Percentiles rank a stretch among this genome's conserved stretches.
phyloP scores from a whole-genome alignment of 441 rosid species.

The Corymbia citriodora region DNA sequence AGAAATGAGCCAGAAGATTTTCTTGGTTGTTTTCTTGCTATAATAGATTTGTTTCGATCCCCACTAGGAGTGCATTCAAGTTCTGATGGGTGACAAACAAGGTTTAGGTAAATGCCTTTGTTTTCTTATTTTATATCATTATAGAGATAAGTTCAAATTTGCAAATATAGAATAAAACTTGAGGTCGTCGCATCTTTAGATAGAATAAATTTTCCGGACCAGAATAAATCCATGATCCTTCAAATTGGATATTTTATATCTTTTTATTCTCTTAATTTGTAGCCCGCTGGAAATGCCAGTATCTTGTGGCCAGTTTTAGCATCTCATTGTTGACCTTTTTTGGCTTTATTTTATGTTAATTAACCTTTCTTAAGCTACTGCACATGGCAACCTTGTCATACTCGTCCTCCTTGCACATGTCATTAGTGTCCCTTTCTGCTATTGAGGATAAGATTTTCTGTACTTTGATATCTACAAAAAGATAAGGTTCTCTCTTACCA shows the following conservation, averaged over 20 bases:
- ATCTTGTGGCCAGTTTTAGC: neutral
- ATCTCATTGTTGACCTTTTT: neutral
- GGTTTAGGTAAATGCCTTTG: neutral
- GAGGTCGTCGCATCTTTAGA: neutral
- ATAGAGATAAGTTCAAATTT: neutral
- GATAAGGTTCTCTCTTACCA: neutral
- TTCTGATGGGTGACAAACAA: neutral
- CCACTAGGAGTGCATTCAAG: neutral
- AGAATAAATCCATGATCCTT: neutral
- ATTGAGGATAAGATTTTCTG: neutral
- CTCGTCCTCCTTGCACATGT: neutral
- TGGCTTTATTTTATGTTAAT: neutral
- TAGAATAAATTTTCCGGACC: neutral
- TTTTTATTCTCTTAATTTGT: neutral
- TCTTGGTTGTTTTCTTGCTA: neutral
- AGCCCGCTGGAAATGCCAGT: neutral
- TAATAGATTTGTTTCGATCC: neutral
- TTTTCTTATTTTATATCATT: neutral
- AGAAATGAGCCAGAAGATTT: neutral
- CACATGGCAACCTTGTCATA: neutral
- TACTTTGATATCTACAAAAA: neutral
- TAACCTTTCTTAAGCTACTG: neutral
- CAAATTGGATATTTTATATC: neutral
- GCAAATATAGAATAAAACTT: neutral
- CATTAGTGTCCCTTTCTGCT: neutral